Evolutionary conservation across 23 red algal species (phyloP).

Genomic region (Gracilaria domingensis): DNA sequence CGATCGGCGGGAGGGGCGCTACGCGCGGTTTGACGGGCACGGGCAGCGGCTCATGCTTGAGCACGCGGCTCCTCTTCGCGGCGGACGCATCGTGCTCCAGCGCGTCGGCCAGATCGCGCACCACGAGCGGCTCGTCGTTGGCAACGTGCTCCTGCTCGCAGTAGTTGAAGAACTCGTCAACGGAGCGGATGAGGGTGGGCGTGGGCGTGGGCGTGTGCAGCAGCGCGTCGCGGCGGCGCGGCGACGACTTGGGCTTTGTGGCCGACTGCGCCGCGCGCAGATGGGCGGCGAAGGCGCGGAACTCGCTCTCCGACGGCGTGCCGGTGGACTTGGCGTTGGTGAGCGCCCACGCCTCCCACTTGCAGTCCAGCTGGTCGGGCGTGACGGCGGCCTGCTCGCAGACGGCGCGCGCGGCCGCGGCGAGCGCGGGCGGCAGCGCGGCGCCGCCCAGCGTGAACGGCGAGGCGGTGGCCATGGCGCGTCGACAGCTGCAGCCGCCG

Average conservation of each 20-base stretch:
- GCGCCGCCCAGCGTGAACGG: constrained; percentile 8
- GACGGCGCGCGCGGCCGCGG: constrained; percentile 16
- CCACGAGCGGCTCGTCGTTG: background rate
- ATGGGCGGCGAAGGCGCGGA: constrained; percentile 29
- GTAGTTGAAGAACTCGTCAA: constrained; percentile 68
- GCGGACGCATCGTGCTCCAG: background rate
- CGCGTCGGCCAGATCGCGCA: background rate
- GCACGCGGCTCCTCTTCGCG: background rate
- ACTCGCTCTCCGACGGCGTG: constrained; percentile 20
- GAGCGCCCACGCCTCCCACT: constrained; percentile 75
- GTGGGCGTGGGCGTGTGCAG: constrained; percentile 42
- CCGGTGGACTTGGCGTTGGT: constrained; percentile 25
- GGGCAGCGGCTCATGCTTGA: background rate
- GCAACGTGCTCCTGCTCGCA: background rate
- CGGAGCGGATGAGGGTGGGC: constrained; percentile 5
- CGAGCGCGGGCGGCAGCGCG: background rate
- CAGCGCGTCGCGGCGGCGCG: background rate
- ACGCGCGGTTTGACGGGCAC: background rate
- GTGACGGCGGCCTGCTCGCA: constrained; percentile 30
- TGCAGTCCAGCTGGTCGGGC: constrained; percentile 42
- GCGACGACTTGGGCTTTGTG: background rate
- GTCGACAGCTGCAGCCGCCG: constrained; percentile 16
- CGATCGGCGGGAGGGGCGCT: background rate
- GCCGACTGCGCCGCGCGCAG: background rate
- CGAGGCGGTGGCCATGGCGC: too few relatives aligned